A percentile compares a stretch with the other conserved stretches of the same genome.
Evolutionary conservation across 768 basidiomycete genomes (phyloP).

Genomic region (Tricholoma sp.): DNA sequence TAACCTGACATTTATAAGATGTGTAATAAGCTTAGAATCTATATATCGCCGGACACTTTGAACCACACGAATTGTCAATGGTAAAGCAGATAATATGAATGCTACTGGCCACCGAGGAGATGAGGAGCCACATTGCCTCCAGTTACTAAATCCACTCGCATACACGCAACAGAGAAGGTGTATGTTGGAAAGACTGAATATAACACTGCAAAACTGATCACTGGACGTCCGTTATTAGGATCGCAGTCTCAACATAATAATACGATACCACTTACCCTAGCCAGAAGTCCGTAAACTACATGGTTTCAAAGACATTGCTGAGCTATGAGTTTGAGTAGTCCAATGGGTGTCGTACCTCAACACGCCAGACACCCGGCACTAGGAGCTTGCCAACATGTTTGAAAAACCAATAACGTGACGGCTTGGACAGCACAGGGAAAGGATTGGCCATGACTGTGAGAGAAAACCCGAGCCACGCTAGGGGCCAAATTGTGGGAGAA

Average conservation of each 20-base stretch:
- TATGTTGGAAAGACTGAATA: slow-evolving; percentile 69
- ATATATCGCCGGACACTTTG: slow-evolving; percentile 86
- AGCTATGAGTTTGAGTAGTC: too few relatives aligned
- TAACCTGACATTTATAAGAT: slow-evolving; percentile 76
- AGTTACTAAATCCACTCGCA: slow-evolving; percentile 45
- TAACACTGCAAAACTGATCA: slow-evolving; percentile 79
- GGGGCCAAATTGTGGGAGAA: slow-evolving; percentile 70
- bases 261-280: slow-evolving; percentile 53
- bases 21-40: slow-evolving; percentile 69
- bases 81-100: slow-evolving; percentile 57
- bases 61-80: slow-evolving; percentile 70
- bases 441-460: slow-evolving; percentile 68
- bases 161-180: slow-evolving; percentile 77
- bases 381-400: slow-evolving; percentile 58
- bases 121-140: slow-evolving; percentile 41
- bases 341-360: slow-evolving; percentile 53
- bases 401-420: slow-evolving; percentile 80
- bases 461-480: slow-evolving; percentile 73
- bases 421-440: slow-evolving; percentile 54
- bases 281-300: slow-evolving; percentile 85
- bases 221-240: slow-evolving; percentile 29
- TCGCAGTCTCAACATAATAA: neutral
- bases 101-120: slow-evolving; percentile 56
- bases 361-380: slow-evolving; percentile 61
- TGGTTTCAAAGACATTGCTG: slow-evolving; percentile 1